A percentile compares a stretch with the other conserved stretches of the same genome.
Evolutionary conservation across 2,329 filamentous ascomycete species (phyloP).

Genomic region (Fusarium sp.): DNA sequence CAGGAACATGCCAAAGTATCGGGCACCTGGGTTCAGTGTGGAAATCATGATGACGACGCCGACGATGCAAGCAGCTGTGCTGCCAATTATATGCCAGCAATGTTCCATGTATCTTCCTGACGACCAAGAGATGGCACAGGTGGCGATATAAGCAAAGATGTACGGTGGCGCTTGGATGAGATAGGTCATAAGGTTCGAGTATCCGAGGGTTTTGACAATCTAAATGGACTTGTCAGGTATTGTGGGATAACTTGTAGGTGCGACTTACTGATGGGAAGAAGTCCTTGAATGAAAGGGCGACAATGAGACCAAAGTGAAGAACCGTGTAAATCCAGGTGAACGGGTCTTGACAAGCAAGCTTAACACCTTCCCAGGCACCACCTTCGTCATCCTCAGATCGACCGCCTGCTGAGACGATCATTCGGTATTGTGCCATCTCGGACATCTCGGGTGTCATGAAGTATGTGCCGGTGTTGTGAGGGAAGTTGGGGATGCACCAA

Average conservation of each 20-base stretch:
- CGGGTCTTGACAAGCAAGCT: not conserved
- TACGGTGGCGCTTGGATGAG: not conserved
- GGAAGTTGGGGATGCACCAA: slow-evolving; percentile 1
- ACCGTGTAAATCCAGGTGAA: not conserved
- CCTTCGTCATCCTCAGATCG: slow-evolving; percentile 1
- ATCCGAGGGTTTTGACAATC: not conserved
- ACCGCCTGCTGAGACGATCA: not conserved
- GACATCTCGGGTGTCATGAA: not conserved
- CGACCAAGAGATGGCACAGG: not conserved
- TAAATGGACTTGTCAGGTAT: not conserved
- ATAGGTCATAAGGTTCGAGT: slow-evolving; percentile 1
- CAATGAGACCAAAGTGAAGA: slow-evolving; percentile 2
- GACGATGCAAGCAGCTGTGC: not conserved
- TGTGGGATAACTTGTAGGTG: not conserved
- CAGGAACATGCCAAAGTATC: slow-evolving; percentile 1
- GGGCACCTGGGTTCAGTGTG: not conserved
- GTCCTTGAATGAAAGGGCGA: slow-evolving; percentile 2
- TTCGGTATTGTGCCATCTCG: not conserved
- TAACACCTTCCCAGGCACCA: slow-evolving; percentile 6
- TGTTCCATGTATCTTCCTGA: not conserved
- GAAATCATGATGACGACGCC: not conserved
- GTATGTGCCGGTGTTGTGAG: not conserved
- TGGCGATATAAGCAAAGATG: not conserved
- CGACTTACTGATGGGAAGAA: not conserved
- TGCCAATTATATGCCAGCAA: not conserved